These are phyloP conservation scores for Cardiospermum halicacabum DNA, from an alignment of 345 rosid genomes.

Conservation along the genomic window DNA sequence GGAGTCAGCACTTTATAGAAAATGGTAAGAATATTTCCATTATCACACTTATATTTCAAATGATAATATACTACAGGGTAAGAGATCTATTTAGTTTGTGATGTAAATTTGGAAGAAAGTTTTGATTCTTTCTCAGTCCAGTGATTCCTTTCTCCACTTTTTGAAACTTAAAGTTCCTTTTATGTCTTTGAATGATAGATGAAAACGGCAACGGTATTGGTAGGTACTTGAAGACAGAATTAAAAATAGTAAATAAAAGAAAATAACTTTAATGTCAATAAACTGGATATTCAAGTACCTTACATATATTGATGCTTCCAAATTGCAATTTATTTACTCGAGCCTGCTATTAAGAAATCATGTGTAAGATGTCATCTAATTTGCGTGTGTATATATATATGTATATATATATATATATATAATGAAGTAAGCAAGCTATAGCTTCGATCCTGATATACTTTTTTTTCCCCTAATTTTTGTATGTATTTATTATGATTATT, in stretches of 20 bases:
- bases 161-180: background rate
- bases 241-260: too few relatives aligned
- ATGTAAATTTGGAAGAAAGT: background rate
- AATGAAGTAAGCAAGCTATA: background rate
- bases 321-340: background rate
- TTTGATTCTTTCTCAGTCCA: background rate
- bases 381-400: background rate
- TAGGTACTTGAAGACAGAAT: background rate
- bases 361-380: background rate
- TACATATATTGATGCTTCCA: background rate
- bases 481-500: too few relatives aligned
- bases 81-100: background rate
- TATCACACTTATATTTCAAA: background rate
- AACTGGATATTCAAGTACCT: background rate
- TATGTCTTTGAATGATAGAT: background rate
- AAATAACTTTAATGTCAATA: background rate
- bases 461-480: too few relatives aligned
- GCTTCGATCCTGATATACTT: background rate
- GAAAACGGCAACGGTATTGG: background rate
- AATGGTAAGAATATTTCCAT: slow-evolving; percentile 57
- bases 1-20: slow-evolving; percentile 65
- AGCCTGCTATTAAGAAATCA: background rate
- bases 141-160: background rate
- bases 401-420: background rate
- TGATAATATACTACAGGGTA: background rate